These are phyloP conservation scores for Inga laurina DNA, from an alignment of 306 rosid species.

Conservation along the genomic window DNA sequence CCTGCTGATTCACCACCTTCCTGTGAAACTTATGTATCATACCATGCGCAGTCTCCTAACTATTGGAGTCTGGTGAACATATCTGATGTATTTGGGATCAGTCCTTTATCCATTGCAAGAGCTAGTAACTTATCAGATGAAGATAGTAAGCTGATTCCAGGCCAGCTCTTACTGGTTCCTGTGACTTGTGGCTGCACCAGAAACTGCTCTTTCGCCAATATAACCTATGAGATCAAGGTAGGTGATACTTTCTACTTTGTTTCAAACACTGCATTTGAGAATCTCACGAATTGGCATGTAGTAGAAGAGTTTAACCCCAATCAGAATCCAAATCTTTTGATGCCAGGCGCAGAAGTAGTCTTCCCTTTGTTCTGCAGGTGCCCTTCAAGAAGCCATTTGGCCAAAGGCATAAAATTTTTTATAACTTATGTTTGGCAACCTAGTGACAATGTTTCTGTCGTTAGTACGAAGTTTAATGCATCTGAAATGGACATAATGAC, in stretches of 20 bases:
- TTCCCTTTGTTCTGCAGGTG: slow-evolving; percentile 76
- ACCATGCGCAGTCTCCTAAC: slow-evolving; percentile 52
- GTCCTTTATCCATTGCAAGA: slow-evolving; percentile 55
- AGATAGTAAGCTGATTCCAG: slow-evolving; percentile 31
- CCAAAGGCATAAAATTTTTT: slow-evolving; percentile 43
- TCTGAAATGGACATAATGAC: slow-evolving; percentile 38
- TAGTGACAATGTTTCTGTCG: slow-evolving; percentile 44
- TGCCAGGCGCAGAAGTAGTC: slow-evolving; percentile 40
- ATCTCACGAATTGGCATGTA: slow-evolving; percentile 55
- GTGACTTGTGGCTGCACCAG: slow-evolving; percentile 66
- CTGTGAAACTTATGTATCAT: slow-evolving; percentile 69
- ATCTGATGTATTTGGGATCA: slow-evolving; percentile 57
- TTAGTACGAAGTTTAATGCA: slow-evolving; percentile 55
- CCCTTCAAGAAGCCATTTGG: slow-evolving; percentile 51
- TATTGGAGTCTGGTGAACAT: slow-evolving; percentile 49
- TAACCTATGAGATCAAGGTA: slow-evolving; percentile 46
- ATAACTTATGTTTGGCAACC: slow-evolving; percentile 74
- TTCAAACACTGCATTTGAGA: slow-evolving; percentile 45
- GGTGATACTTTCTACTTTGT: slow-evolving; percentile 54
- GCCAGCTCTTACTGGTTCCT: slow-evolving; percentile 68
- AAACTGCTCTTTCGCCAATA: slow-evolving; percentile 55
- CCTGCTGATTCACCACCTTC: slow-evolving; percentile 46
- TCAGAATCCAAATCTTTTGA: slow-evolving; percentile 43
- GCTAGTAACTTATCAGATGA: slow-evolving; percentile 56
- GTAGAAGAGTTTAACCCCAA: slow-evolving; percentile 46